Evolutionary conservation across 1,284 basidiomycete species (phyloP).

Genomic region (Puccinia sorghi): DNA sequence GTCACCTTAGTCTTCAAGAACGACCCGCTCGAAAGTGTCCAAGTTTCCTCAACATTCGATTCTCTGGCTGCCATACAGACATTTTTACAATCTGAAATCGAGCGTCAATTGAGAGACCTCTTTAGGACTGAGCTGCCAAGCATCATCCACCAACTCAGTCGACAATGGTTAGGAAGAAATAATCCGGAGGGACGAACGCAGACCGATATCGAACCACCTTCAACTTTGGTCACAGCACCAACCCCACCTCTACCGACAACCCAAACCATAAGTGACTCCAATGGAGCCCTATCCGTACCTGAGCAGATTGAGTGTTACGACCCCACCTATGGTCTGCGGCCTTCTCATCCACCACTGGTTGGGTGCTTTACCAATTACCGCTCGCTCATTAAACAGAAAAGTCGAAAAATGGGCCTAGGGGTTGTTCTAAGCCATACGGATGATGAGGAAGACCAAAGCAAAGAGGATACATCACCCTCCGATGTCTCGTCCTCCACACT

Average conservation of each 20-base stretch:
- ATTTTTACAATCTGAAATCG: constrained; percentile 94
- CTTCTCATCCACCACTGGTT: constrained; percentile 77
- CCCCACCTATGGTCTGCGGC: constrained; percentile 94
- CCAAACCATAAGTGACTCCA: constrained; percentile 3
- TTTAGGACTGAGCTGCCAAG: constrained; percentile 95
- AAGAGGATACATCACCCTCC: constrained; percentile 3
- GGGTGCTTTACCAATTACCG: constrained; percentile 70
- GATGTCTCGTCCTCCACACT: constrained; percentile 4
- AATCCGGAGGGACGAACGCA: constrained; percentile 13
- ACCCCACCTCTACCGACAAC: constrained; percentile 52
- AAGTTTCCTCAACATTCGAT: constrained; percentile 97
- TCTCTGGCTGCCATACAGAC: constrained; percentile 96
- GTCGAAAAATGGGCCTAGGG: constrained; percentile 41
- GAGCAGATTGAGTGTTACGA: constrained; percentile 84
- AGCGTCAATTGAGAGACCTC: constrained; percentile 94
- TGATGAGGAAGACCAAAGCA: constrained; percentile 23
- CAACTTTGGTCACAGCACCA: constrained; percentile 45
- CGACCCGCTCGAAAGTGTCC: constrained; percentile 94
- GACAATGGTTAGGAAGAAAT: constrained; percentile 71
- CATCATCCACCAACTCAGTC: constrained; percentile 93
- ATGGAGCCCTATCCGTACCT: constrained; percentile 61
- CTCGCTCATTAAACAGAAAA: constrained; percentile 63
- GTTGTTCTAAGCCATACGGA: constrained; percentile 32
- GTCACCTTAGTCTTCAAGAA: constrained; percentile 99
- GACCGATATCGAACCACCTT: constrained; percentile 65